phyloP scores from a whole-genome alignment of 352 stramenopile genomes.

The Phytophthora vignae region DNA sequence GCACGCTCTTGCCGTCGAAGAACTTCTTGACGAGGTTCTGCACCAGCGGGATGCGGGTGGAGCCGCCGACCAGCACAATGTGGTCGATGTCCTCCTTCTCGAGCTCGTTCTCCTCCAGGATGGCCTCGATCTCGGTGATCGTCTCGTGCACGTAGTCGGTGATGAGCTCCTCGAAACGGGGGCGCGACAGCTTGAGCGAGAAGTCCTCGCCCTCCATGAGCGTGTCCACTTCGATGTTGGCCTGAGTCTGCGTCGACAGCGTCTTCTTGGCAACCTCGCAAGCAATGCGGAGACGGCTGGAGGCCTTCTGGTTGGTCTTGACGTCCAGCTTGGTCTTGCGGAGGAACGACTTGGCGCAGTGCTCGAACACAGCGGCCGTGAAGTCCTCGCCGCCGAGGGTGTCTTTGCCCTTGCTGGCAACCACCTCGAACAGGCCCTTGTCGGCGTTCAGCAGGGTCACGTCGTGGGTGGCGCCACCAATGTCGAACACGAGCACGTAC shows the following conservation, averaged over 20 bases:
- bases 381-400: slow-evolving; percentile 97
- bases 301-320: slow-evolving; percentile 92
- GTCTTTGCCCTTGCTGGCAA: slow-evolving; percentile 96
- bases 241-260: slow-evolving; percentile 96
- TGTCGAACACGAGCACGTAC: slow-evolving; percentile 98
- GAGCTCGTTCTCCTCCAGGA: slow-evolving; percentile 78
- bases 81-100: slow-evolving; percentile 94
- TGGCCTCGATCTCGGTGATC: slow-evolving; percentile 91
- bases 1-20: slow-evolving; percentile 86
- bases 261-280: slow-evolving; percentile 98
- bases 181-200: slow-evolving; percentile 96
- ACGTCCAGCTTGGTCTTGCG: slow-evolving; percentile 95
- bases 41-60: slow-evolving; percentile 97
- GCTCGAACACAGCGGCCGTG: slow-evolving; percentile 96
- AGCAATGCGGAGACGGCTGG: slow-evolving; percentile 94
- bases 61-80: slow-evolving; percentile 97
- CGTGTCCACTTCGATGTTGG: slow-evolving; percentile 97
- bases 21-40: slow-evolving; percentile 84
- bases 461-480: slow-evolving; percentile 97
- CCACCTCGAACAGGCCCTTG: slow-evolving; percentile 98
- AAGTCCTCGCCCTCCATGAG: slow-evolving; percentile 98
- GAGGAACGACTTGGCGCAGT: slow-evolving; percentile 97
- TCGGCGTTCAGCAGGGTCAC: slow-evolving; percentile 97
- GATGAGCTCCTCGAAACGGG: slow-evolving; percentile 97
- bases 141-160: slow-evolving; percentile 93